Conservation (phyloP, 352 stramenopile species). For the Hyphochytrium catenoides region DNA sequence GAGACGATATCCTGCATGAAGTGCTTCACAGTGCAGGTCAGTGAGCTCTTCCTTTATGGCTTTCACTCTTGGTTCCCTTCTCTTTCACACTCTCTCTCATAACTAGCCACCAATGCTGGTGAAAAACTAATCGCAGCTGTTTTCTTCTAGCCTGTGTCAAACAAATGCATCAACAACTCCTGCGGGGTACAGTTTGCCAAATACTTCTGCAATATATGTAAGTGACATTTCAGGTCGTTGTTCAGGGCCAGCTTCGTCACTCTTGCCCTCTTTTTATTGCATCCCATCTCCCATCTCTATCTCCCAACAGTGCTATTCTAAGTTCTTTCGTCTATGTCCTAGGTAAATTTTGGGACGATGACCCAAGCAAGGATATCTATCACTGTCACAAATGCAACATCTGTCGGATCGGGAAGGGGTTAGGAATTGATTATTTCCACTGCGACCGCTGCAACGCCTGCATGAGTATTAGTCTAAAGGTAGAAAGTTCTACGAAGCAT, state of each 20-base stretch:
- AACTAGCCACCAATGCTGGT: slow-evolving; percentile 23
- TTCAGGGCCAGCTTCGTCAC: too few relatives aligned
- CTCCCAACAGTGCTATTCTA: too few relatives aligned
- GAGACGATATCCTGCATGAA: slow-evolving; percentile 84
- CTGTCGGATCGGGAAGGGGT: slow-evolving; percentile 75
- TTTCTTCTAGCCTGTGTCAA: slow-evolving; percentile 22
- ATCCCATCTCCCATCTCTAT: too few relatives aligned
- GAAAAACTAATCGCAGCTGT: slow-evolving; percentile 19
- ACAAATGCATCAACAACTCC: slow-evolving; percentile 26
- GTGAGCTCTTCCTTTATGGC: not conserved
- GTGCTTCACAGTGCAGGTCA: slow-evolving; percentile 41
- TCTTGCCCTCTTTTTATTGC: too few relatives aligned
- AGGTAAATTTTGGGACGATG: slow-evolving; percentile 89
- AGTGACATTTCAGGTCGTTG: too few relatives aligned
- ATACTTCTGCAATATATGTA: slow-evolving; percentile 86
- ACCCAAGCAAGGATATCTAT: slow-evolving; percentile 76
- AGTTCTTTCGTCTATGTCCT: too few relatives aligned
- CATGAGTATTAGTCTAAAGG: slow-evolving; percentile 68
- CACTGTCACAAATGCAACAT: slow-evolving; percentile 96
- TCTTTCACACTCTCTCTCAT: slow-evolving; percentile 4
- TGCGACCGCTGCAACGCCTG: slow-evolving; percentile 95
- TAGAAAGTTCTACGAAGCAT: too few relatives aligned
- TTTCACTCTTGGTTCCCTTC: slow-evolving; percentile 2
- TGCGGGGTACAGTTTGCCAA: slow-evolving; percentile 56
- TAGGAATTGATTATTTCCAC: slow-evolving; percentile 92